These are phyloP conservation scores for Alternaria novae-zelandiae DNA, from an alignment of 2,329 filamentous ascomycete species.

Conservation along the genomic window DNA sequence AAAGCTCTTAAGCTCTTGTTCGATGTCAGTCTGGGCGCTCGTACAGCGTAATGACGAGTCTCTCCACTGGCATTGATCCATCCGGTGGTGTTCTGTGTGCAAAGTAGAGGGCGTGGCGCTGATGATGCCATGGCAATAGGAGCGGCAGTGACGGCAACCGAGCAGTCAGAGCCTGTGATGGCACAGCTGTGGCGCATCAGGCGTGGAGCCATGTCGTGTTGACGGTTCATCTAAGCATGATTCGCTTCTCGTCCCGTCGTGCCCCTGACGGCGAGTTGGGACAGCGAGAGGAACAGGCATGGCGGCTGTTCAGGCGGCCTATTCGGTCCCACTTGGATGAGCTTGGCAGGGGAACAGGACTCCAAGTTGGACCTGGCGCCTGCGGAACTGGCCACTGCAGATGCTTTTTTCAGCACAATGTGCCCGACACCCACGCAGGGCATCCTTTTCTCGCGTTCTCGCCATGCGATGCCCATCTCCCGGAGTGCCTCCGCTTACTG, in stretches of 20 bases:
- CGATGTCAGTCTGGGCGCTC: slow-evolving; percentile 9
- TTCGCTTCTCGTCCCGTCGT: slow-evolving; percentile 27
- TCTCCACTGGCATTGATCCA: not conserved
- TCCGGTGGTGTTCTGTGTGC: not conserved
- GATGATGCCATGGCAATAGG: not conserved
- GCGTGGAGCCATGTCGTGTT: slow-evolving; percentile 13
- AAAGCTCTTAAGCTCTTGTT: slow-evolving; percentile 14
- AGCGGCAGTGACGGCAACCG: not conserved
- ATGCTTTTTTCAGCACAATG: slow-evolving; percentile 6
- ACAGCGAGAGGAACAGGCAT: slow-evolving; percentile 30
- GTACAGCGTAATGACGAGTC: slow-evolving; percentile 3
- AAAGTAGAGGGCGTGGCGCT: not conserved
- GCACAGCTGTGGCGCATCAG: slow-evolving; percentile 15
- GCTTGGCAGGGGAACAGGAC: slow-evolving; percentile 43
- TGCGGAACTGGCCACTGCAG: slow-evolving; percentile 11
- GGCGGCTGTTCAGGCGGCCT: slow-evolving; percentile 19
- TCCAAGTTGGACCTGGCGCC: slow-evolving; percentile 12
- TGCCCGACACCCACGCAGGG: not conserved
- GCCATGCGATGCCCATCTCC: slow-evolving; percentile 8
- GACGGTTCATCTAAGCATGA: slow-evolving; percentile 23
- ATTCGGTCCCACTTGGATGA: slow-evolving; percentile 13
- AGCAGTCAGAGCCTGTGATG: not conserved
- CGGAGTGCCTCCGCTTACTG: slow-evolving; percentile 5
- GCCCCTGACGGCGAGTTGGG: slow-evolving; percentile 33
- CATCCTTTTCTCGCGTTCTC: slow-evolving; percentile 1